Percentiles rank a stretch among this genome's conserved stretches.
Conservation (phyloP, 352 stramenopile genomes). For the Phytophthora uliginosa region DNA sequence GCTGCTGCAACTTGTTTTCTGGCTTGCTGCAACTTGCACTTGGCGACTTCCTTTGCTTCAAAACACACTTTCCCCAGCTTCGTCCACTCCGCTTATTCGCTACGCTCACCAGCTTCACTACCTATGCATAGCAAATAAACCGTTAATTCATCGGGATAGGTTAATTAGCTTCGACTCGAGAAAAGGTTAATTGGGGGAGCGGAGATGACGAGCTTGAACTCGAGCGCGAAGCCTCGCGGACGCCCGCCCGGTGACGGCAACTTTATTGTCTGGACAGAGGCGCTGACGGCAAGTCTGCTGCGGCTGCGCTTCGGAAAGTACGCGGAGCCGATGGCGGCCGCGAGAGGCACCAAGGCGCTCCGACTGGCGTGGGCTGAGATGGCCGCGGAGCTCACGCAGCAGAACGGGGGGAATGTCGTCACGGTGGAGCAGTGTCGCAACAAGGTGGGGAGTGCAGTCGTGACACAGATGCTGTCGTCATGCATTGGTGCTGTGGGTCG, state of each 20-base stretch:
- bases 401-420: conserved; percentile 15
- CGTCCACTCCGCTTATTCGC: no score
- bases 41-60: no score
- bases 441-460: conserved; percentile 12
- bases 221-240: conserved; percentile 23
- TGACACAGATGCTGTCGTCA: no score
- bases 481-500: not conserved
- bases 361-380: conserved; percentile 24
- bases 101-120: no score
- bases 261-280: conserved; percentile 31
- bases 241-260: conserved; percentile 28
- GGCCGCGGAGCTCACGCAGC: conserved; percentile 20
- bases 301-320: conserved; percentile 33
- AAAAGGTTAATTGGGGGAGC: no score
- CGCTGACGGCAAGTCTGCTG: conserved; percentile 23
- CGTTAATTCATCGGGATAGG: no score
- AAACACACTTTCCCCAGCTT: no score
- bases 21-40: no score
- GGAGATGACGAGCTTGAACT: not conserved
- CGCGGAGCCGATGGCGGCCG: conserved; percentile 14
- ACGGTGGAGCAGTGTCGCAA: conserved; percentile 36
- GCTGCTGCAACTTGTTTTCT: no score
- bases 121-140: no score
- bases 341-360: conserved; percentile 27
- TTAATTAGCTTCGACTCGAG: no score